Evolutionary conservation across 2,329 filamentous ascomycete genomes (phyloP).

Genomic region (Bipolaris sorokiniana): DNA sequence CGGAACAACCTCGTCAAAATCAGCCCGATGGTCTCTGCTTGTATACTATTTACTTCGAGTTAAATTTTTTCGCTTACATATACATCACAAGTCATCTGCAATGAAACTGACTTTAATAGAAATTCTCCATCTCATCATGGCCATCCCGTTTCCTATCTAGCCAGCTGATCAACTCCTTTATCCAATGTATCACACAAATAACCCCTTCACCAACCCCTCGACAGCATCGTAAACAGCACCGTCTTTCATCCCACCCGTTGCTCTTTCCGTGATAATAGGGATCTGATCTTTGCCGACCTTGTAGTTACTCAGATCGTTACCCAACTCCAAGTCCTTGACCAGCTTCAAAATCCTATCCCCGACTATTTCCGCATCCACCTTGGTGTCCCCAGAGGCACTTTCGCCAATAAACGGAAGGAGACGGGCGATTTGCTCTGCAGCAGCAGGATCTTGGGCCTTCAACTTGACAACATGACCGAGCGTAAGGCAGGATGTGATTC

Average conservation of each 20-base stretch:
- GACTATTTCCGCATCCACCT: slow-evolving; percentile 53
- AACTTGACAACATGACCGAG: slow-evolving; percentile 61
- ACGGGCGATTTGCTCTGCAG: slow-evolving; percentile 55
- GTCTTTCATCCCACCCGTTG: slow-evolving; percentile 52
- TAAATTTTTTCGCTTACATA: no score
- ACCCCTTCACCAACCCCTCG: slow-evolving; percentile 50
- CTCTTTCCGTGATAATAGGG: slow-evolving; percentile 52
- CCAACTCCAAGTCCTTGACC: slow-evolving; percentile 53
- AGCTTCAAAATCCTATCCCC: slow-evolving; percentile 54
- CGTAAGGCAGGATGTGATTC: slow-evolving; percentile 62
- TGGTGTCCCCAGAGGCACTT: slow-evolving; percentile 47
- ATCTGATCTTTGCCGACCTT: slow-evolving; percentile 52
- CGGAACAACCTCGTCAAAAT: no score
- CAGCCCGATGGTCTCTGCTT: no score
- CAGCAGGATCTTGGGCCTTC: slow-evolving; percentile 54
- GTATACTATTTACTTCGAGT: no score
- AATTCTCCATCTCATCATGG: background rate
- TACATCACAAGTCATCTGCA: no score
- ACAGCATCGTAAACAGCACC: slow-evolving; percentile 54
- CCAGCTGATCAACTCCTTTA: background rate
- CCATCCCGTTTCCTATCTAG: no score
- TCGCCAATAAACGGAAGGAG: slow-evolving; percentile 54
- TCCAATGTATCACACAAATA: slow-evolving; percentile 41
- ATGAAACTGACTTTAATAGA: no score
- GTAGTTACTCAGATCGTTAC: slow-evolving; percentile 56